Evolutionary conservation across 805 yeast genomes (phyloP), one percentile per base, ranked within the genome.

Genomic region (Ascoidea tarda): DNA sequence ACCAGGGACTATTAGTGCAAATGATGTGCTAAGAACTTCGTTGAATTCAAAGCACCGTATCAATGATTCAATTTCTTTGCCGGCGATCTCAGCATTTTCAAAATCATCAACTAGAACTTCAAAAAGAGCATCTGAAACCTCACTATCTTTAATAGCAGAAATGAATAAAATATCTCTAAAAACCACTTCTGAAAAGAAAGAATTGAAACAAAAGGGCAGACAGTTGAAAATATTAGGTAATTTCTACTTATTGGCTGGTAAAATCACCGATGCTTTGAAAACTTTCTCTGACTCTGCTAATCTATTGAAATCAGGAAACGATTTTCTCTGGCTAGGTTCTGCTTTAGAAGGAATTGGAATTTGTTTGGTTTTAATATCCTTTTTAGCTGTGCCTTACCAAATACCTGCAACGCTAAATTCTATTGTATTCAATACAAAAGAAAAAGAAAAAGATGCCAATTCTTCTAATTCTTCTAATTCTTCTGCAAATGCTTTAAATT

Each of bases 281-380:
- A 79, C 81, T 54, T 82, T 89, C 59, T 76, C 82, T n/a, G 96
- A 89, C 46, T 82, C 96, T 0, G 73, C 84, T 1, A 60, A 69
- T 2, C 67, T 75, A 31, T 66, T 88, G 52, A 79, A 78, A 55
- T 71, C 77, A 10, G 71, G 82, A 1, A 79, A 79, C 50, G 99
- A 93, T 63, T 76, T 77, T 59, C 68, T 93, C 6, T 93, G 98
- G 98, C 72, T 87, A 12, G 98, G 84, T 0, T 82, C 91, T 33
- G 80, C 96, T 0, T 63, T 91, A n/a, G 96, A 89, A 59, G 87
- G 90, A 0, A 68, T 89, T 8, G 84, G 84, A 0, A 79, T 87
- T 0, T 77, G 86, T 54, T 64, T 84, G 46, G 64, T 84, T 5
- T 64, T 89, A 52, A 69, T 87, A 50, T 73, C 82, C 10, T 80